phyloP scores from a whole-genome alignment of 2,329 filamentous ascomycete genomes.

The Colletotrichum coccodes region DNA sequence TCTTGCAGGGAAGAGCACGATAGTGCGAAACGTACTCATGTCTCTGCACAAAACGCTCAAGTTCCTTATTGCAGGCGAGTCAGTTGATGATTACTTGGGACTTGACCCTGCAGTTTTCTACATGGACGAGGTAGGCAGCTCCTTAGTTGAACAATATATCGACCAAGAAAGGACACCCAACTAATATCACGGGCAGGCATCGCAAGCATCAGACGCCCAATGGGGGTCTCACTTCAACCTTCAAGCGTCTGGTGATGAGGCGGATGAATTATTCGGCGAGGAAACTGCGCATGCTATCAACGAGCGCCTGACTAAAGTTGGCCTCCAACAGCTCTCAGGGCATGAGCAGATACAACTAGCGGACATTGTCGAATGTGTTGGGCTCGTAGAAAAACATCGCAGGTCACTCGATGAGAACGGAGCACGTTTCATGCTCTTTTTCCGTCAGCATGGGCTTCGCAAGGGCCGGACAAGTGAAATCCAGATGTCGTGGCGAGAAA shows the following conservation, averaged over 20 bases:
- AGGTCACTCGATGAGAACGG: conserved; percentile 92
- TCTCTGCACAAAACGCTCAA: conserved; percentile 81
- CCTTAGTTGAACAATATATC: background rate
- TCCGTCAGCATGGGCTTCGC: conserved; percentile 81
- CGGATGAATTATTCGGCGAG: conserved; percentile 76
- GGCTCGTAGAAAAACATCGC: conserved; percentile 85
- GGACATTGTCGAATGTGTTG: conserved; percentile 86
- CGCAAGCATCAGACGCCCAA: conserved; percentile 39
- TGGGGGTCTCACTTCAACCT: conserved; percentile 50
- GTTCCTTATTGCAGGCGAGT: conserved; percentile 84
- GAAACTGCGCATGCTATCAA: conserved; percentile 76
- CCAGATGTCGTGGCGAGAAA: conserved; percentile 80
- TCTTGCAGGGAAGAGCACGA: conserved; percentile 76
- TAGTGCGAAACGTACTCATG: conserved; percentile 79
- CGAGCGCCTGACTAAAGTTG: conserved; percentile 78
- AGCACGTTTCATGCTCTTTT: conserved; percentile 87
- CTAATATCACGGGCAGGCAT: conserved; percentile 1
- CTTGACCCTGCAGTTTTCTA: conserved; percentile 72
- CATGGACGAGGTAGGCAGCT: conserved; percentile 42
- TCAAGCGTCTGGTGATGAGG: conserved; percentile 51
- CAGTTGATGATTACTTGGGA: conserved; percentile 81
- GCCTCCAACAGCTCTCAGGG: conserved; percentile 83
- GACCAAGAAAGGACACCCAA: background rate
- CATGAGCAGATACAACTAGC: conserved; percentile 88
- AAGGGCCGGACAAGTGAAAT: conserved; percentile 72